These are phyloP conservation scores for Sugiyamaella qingdaonensis DNA, from an alignment of 805 yeast genomes.

Conservation along the genomic window DNA sequence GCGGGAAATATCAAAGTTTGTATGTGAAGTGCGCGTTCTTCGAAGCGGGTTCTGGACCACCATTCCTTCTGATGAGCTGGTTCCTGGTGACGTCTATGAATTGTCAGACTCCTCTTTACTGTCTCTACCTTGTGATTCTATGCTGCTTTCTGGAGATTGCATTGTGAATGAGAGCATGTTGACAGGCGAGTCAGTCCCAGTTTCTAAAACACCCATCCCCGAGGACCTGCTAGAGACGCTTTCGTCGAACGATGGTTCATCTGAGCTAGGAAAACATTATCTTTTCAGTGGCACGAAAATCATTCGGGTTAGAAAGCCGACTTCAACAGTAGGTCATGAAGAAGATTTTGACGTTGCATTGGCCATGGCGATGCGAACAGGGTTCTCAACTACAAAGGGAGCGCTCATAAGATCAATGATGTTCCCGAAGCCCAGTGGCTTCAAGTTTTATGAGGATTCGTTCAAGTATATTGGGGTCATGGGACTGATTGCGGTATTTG, in stretches of 20 bases:
- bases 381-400: slow-evolving; percentile 95
- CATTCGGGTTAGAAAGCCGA: slow-evolving; percentile 72
- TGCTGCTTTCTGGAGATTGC: slow-evolving; percentile 85
- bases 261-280: slow-evolving; percentile 65
- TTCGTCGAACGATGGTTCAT: slow-evolving; percentile 35
- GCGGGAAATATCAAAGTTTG: slow-evolving; percentile 65
- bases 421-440: slow-evolving; percentile 91
- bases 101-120: slow-evolving; percentile 77
- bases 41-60: slow-evolving; percentile 93
- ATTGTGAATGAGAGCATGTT: slow-evolving; percentile 97
- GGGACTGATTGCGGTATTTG: slow-evolving; percentile 78
- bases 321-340: slow-evolving; percentile 22
- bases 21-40: slow-evolving; percentile 82
- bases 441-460: slow-evolving; percentile 90
- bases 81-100: slow-evolving; percentile 95
- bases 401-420: slow-evolving; percentile 91
- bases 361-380: slow-evolving; percentile 84
- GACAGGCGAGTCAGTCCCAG: slow-evolving; percentile 98
- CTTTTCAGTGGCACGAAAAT: slow-evolving; percentile 87
- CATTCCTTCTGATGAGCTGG: slow-evolving; percentile 68
- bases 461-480: slow-evolving; percentile 94
- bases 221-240: slow-evolving; percentile 57
- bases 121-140: slow-evolving; percentile 82
- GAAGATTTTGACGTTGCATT: slow-evolving; percentile 66
- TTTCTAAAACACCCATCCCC: slow-evolving; percentile 65